A percentile compares a stretch with the other conserved stretches of the same genome.
phyloP scores from a whole-genome alignment of 75 land plant genomes.

The Selaginella tamariscina region DNA sequence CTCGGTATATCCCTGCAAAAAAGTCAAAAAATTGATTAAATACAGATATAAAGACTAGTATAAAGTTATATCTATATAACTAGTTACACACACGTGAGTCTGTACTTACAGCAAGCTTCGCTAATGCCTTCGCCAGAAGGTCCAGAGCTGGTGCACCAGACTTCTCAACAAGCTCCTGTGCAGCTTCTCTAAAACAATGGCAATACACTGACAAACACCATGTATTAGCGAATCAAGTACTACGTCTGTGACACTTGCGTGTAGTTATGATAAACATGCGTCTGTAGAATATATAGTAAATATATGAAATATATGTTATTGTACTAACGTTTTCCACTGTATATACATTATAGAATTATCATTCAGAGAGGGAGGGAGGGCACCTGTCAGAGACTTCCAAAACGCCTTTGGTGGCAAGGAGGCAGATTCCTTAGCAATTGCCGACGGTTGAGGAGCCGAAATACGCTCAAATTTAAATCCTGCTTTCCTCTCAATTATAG shows the following conservation, averaged over 20 bases:
- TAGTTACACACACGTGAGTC: too few species aligned
- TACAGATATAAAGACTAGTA: background rate
- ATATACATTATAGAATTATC: background rate
- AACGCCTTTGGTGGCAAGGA: slow-evolving; percentile 50
- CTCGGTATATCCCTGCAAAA: slow-evolving; percentile 66
- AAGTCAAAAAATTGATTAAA: background rate
- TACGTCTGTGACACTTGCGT: too few species aligned
- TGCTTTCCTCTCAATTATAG: slow-evolving; percentile 80
- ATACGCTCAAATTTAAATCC: slow-evolving; percentile 88
- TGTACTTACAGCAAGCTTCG: slow-evolving; percentile 71
- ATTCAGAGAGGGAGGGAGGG: background rate
- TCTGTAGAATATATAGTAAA: too few species aligned
- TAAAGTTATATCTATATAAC: too few species aligned
- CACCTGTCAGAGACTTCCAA: slow-evolving; percentile 64
- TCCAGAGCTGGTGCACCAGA: slow-evolving; percentile 45
- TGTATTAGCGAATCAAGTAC: too few species aligned
- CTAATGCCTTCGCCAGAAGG: slow-evolving; percentile 84
- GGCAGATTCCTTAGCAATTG: slow-evolving; percentile 66
- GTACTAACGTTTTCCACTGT: too few species aligned
- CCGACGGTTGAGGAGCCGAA: slow-evolving; percentile 78
- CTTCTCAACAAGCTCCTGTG: slow-evolving; percentile 46
- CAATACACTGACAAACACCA: slow-evolving; percentile 45
- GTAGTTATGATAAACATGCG: too few species aligned
- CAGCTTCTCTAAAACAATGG: slow-evolving; percentile 59
- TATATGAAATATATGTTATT: too few species aligned